These are phyloP conservation scores for Oryza glumipatula DNA, from an alignment of 176 grass and related monocot genomes.

Conservation along the genomic window DNA sequence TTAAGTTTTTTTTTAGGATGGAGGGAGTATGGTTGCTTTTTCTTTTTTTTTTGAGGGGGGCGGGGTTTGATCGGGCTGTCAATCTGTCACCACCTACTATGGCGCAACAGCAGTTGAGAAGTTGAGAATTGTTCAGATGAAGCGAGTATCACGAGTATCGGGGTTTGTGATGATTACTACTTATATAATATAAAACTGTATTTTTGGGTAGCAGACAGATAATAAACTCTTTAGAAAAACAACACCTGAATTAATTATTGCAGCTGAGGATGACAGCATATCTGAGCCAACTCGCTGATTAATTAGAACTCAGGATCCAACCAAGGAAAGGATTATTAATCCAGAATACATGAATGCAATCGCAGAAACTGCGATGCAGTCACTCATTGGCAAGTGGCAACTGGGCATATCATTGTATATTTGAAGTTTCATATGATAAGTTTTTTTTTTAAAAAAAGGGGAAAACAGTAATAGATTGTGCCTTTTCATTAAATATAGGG, in stretches of 20 bases:
- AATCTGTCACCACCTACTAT: too few species aligned
- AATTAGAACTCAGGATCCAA: background rate
- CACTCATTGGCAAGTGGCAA: background rate
- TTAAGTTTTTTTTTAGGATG: too few species aligned
- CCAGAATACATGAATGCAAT: background rate
- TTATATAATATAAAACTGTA: too few species aligned
- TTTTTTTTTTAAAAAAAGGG: too few species aligned
- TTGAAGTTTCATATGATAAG: background rate
- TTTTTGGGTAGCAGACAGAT: background rate
- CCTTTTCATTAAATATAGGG: too few species aligned
- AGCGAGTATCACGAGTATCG: background rate
- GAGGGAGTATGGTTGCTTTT: too few species aligned
- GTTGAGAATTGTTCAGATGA: background rate
- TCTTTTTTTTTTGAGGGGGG: too few species aligned
- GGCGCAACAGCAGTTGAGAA: too few species aligned
- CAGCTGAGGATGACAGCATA: background rate
- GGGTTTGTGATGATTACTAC: background rate
- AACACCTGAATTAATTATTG: background rate
- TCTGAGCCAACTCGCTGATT: background rate
- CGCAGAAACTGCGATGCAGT: background rate
- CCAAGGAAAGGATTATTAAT: background rate
- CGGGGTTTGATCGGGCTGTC: too few species aligned
- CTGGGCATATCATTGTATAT: background rate
- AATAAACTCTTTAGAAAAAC: background rate
- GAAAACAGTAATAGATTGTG: too few species aligned